phyloP scores from a whole-genome alignment of 768 basidiomycete species.

The Mycena amicta region DNA sequence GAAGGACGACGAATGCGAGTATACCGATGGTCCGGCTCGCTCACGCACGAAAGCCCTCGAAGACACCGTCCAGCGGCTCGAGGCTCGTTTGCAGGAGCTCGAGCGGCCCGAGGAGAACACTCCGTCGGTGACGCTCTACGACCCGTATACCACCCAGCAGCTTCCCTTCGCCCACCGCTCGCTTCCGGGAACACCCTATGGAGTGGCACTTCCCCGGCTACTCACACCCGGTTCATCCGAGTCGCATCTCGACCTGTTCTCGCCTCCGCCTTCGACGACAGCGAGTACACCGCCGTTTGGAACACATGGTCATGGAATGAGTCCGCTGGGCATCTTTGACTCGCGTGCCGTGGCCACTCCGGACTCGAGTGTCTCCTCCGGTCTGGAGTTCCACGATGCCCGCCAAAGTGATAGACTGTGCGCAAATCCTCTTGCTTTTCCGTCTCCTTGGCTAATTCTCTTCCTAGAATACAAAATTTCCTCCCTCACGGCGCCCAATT shows the following conservation, averaged over 20 bases:
- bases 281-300: slow-evolving; percentile 7
- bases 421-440: slow-evolving; percentile 3
- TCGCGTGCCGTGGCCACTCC: slow-evolving; percentile 4
- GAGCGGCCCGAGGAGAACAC: slow-evolving; percentile 53
- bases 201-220: slow-evolving; percentile 24
- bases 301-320: background rate
- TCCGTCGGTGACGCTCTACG: slow-evolving; percentile 51
- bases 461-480: slow-evolving; percentile 58
- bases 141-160: slow-evolving; percentile 47
- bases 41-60: slow-evolving; percentile 63
- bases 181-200: slow-evolving; percentile 13
- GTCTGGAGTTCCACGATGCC: slow-evolving; percentile 7
- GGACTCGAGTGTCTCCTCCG: slow-evolving; percentile 9
- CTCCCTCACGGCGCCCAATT: slow-evolving; percentile 58
- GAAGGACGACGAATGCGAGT: slow-evolving; percentile 71
- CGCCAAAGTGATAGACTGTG: slow-evolving; percentile 34
- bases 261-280: slow-evolving; percentile 38
- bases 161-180: slow-evolving; percentile 27
- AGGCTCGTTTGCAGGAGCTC: slow-evolving; percentile 57
- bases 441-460: slow-evolving; percentile 5
- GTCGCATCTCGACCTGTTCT: slow-evolving; percentile 34
- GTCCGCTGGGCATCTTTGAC: slow-evolving; percentile 17
- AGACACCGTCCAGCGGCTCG: slow-evolving; percentile 57
- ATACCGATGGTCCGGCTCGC: slow-evolving; percentile 63
- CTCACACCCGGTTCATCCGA: slow-evolving; percentile 34